Percentiles rank a stretch among this genome's conserved stretches.
Evolutionary conservation across 2,329 filamentous ascomycete genomes (phyloP).

Genomic region (Escovopsis sp.): DNA sequence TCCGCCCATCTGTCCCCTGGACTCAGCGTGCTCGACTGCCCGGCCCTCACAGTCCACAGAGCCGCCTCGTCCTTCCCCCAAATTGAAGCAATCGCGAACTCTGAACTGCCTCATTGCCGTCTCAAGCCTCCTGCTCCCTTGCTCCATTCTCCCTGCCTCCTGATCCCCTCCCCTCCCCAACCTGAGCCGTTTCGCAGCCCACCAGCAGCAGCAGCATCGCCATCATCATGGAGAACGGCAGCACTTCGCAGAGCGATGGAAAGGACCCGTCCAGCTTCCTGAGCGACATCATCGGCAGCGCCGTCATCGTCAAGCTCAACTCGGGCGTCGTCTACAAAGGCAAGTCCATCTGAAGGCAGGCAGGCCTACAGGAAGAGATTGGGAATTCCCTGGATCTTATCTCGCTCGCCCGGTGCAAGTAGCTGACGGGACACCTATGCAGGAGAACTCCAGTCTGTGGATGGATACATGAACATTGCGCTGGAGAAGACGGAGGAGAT

Average conservation of each 20-base stretch:
- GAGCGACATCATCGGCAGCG: slow-evolving; percentile 82
- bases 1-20: too few species aligned
- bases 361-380: too few species aligned
- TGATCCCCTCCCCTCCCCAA: too few species aligned
- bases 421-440: slow-evolving; percentile 6
- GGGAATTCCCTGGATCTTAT: not conserved
- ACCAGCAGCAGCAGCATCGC: slow-evolving; percentile 2
- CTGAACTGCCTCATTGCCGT: too few species aligned
- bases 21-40: too few species aligned
- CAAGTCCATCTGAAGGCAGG: too few species aligned
- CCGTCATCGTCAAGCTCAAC: slow-evolving; percentile 94
- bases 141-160: too few species aligned
- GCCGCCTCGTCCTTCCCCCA: too few species aligned
- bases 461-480: slow-evolving; percentile 99
- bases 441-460: slow-evolving; percentile 93
- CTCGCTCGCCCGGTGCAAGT: not conserved
- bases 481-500: slow-evolving; percentile 90
- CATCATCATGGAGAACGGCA: slow-evolving; percentile 57
- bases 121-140: too few species aligned
- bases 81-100: too few species aligned
- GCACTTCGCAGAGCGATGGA: slow-evolving; percentile 45
- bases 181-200: too few species aligned
- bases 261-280: slow-evolving; percentile 91
- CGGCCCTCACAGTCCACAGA: too few species aligned
- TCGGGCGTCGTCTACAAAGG: slow-evolving; percentile 98